phyloP scores from a whole-genome alignment of 768 basidiomycete species.

The Lactarius sanguifluus region DNA sequence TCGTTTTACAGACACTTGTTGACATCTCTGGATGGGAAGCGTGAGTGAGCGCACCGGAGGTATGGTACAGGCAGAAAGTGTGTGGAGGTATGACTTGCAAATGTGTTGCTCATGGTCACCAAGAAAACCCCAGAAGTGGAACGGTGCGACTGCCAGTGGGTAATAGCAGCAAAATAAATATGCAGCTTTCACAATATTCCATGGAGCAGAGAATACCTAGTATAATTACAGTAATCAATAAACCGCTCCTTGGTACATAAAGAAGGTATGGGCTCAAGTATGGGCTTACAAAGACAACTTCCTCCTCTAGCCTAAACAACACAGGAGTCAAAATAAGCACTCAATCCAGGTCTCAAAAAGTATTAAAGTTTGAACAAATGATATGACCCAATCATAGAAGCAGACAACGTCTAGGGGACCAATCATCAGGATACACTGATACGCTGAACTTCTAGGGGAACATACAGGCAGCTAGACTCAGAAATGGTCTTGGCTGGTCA shows the following conservation, averaged over 20 bases:
- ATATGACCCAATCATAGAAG: conserved; percentile 30
- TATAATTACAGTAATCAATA: not conserved
- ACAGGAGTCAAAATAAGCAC: not conserved
- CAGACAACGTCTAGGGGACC: conserved; percentile 17
- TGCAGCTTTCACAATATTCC: conserved; percentile 20
- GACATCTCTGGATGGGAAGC: not conserved
- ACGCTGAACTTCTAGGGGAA: not conserved
- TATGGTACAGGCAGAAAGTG: conserved; percentile 15
- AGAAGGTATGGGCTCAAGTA: too few relatives aligned
- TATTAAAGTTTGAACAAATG: conserved; percentile 15
- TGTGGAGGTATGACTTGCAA: conserved; percentile 11
- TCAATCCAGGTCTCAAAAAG: not conserved
- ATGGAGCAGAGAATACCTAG: conserved; percentile 21
- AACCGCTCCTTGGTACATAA: not conserved
- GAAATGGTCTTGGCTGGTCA: not conserved
- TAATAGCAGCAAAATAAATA: conserved; percentile 27
- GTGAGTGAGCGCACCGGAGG: conserved; percentile 17
- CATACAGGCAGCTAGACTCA: conserved; percentile 22
- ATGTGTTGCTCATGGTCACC: not conserved
- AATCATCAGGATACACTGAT: not conserved
- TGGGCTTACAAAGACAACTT: conserved; percentile 18
- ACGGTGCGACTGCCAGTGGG: conserved; percentile 20
- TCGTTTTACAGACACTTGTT: too few relatives aligned
- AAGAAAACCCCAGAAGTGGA: conserved; percentile 22
- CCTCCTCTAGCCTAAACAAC: conserved; percentile 23